Conservation (phyloP, 306 rosid species). For the Boehmeria nivea region DNA sequence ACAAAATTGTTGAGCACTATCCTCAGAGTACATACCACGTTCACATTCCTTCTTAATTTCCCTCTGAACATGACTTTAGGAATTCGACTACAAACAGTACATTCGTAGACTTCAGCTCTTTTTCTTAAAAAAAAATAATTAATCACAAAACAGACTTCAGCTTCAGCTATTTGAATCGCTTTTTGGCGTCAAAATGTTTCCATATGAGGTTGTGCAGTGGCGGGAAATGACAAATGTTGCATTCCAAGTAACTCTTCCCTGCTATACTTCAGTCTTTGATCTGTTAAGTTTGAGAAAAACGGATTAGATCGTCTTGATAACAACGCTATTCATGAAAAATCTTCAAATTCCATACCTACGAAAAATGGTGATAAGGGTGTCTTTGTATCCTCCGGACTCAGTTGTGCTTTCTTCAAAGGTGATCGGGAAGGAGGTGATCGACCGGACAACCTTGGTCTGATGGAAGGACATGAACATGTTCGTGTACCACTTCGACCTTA, state of each 20-base stretch:
- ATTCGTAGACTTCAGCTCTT: too few relatives aligned
- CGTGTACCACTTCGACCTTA: conserved; percentile 63
- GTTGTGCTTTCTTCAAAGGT: conserved; percentile 32
- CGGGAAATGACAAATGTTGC: conserved; percentile 28
- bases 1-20: too few relatives aligned
- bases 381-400: conserved; percentile 26
- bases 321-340: neutral
- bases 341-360: conserved; percentile 39
- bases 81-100: too few relatives aligned
- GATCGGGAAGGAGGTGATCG: conserved; percentile 37
- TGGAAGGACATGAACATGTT: conserved; percentile 34
- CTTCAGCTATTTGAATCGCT: too few relatives aligned
- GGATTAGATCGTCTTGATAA: neutral
- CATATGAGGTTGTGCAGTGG: conserved; percentile 3
- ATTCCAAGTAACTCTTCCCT: conserved; percentile 70
- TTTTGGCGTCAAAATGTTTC: neutral
- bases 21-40: too few relatives aligned
- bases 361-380: conserved; percentile 36
- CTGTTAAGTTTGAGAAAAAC: conserved; percentile 35
- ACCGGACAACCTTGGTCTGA: conserved; percentile 24
- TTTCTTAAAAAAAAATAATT: too few relatives aligned
- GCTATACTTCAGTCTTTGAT: conserved; percentile 81
- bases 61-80: too few relatives aligned
- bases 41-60: too few relatives aligned
- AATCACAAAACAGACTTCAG: too few relatives aligned